These are phyloP conservation scores for Scopulariopsis brevicaulis DNA, from an alignment of 2,329 filamentous ascomycete genomes.

Conservation along the genomic window DNA sequence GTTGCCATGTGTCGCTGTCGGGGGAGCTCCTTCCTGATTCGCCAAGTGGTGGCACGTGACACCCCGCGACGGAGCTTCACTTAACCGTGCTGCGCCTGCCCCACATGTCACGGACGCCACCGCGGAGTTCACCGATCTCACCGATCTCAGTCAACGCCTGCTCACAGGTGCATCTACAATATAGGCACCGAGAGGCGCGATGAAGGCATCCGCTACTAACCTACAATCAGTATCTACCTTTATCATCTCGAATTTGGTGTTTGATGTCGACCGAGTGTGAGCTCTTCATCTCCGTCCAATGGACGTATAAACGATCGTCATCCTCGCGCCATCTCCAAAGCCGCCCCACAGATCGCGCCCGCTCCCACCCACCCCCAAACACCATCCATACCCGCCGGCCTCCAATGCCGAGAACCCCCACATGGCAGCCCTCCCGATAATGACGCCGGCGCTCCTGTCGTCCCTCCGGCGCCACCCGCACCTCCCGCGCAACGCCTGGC, in stretches of 20 bases:
- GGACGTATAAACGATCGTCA: too few relatives aligned
- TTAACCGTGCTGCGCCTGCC: neutral
- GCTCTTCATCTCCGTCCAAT: too few relatives aligned
- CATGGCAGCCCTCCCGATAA: conserved; percentile 12
- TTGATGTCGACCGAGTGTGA: too few relatives aligned
- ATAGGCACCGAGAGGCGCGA: too few relatives aligned
- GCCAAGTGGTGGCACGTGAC: neutral
- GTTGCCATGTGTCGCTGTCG: conserved; percentile 5
- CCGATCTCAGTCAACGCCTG: too few relatives aligned
- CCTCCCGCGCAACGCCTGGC: conserved; percentile 34
- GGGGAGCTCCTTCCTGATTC: neutral
- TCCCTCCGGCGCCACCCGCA: conserved; percentile 25
- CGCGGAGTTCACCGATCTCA: too few relatives aligned
- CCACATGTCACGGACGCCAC: neutral
- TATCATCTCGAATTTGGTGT: too few relatives aligned
- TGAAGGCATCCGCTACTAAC: too few relatives aligned
- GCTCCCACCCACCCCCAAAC: neutral
- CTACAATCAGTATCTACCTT: too few relatives aligned
- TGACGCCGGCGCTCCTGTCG: conserved; percentile 28
- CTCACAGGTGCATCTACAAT: neutral
- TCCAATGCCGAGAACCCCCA: neutral
- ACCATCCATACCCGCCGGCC: neutral
- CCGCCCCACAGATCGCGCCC: too few relatives aligned
- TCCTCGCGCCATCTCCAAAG: too few relatives aligned
- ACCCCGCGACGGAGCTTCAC: neutral